Percentiles rank a stretch among this genome's conserved stretches.
These are phyloP conservation scores for Penicillium thymicola DNA, from an alignment of 2,329 filamentous ascomycete species.

Conservation along the genomic window DNA sequence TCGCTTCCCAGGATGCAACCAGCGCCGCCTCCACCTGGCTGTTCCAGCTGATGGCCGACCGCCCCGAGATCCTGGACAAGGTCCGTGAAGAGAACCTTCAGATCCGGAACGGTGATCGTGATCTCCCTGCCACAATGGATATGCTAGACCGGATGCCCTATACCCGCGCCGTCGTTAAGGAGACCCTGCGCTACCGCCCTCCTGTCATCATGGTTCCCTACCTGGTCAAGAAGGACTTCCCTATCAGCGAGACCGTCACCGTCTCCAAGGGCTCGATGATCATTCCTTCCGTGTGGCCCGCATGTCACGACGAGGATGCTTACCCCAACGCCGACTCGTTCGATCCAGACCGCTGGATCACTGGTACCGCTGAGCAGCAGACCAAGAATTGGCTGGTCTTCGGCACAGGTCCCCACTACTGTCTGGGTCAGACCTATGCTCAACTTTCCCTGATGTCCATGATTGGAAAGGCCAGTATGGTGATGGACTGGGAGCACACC, in stretches of 20 bases:
- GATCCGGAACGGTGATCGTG: constrained; percentile 69
- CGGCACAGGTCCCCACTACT: constrained; percentile 93
- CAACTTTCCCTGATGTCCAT: constrained; percentile 83
- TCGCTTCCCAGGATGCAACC: constrained; percentile 95
- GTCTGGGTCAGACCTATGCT: constrained; percentile 88
- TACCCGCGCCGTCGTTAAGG: constrained; percentile 86
- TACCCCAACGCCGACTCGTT: constrained; percentile 87
- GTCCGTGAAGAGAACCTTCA: constrained; percentile 86
- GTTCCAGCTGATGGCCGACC: constrained; percentile 90
- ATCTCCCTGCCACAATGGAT: constrained; percentile 72
- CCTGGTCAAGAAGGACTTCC: constrained; percentile 90
- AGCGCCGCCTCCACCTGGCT: constrained; percentile 92
- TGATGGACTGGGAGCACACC: constrained; percentile 87
- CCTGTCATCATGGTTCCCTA: constrained; percentile 98
- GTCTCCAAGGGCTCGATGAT: constrained; percentile 94
- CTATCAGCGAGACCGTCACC: constrained; percentile 83
- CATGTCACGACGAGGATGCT: constrained; percentile 86
- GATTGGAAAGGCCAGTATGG: constrained; percentile 83
- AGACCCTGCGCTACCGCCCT: constrained; percentile 88
- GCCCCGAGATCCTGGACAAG: constrained; percentile 85
- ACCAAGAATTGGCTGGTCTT: constrained; percentile 98
- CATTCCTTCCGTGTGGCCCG: constrained; percentile 84
- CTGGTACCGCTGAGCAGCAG: constrained; percentile 81
- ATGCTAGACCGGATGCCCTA: constrained; percentile 85
- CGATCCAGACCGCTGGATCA: constrained; percentile 88